These are phyloP conservation scores for Hyphopichia burtonii DNA, from an alignment of 1,139 yeast genomes.

Conservation along the genomic window DNA sequence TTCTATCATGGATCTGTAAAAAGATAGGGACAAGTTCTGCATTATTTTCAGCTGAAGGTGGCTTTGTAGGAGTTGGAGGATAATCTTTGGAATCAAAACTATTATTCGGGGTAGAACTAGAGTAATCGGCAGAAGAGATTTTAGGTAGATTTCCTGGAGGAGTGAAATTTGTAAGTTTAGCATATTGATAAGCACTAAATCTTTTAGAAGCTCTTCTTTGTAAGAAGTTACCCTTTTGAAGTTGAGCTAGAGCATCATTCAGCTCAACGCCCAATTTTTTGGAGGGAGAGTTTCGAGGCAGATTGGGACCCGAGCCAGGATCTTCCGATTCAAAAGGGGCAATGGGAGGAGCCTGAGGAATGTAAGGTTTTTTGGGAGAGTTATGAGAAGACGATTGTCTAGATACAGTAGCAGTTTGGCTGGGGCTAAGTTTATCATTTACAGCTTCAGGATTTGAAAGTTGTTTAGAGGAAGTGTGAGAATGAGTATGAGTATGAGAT, in stretches of 20 bases:
- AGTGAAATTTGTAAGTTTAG: slow-evolving; percentile 62
- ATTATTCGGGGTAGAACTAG: not conserved
- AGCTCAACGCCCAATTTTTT: slow-evolving; percentile 2
- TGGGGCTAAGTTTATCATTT: not conserved
- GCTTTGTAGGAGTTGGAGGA: slow-evolving; percentile 1
- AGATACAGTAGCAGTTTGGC: not conserved
- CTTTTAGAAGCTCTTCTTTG: slow-evolving; percentile 91
- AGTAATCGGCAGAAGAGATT: slow-evolving; percentile 6
- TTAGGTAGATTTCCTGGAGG: slow-evolving; percentile 20
- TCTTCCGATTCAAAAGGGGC: not conserved
- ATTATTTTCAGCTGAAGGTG: not conserved
- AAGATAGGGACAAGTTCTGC: slow-evolving; percentile 32
- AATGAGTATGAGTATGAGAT: slow-evolving; percentile 6
- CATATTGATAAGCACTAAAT: slow-evolving; percentile 90
- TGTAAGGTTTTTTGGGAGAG: not conserved
- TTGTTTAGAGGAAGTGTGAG: not conserved
- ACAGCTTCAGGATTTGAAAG: not conserved
- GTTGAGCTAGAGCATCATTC: slow-evolving; percentile 64
- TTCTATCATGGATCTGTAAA: slow-evolving; percentile 55
- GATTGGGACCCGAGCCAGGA: not conserved
- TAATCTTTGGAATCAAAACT: not conserved
- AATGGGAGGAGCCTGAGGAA: not conserved
- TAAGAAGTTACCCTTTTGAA: slow-evolving; percentile 77
- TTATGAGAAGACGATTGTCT: not conserved
- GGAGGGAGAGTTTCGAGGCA: not conserved